Conservation (phyloP, 495 filamentous ascomycete genomes). For the Penicillium paxilli region DNA sequence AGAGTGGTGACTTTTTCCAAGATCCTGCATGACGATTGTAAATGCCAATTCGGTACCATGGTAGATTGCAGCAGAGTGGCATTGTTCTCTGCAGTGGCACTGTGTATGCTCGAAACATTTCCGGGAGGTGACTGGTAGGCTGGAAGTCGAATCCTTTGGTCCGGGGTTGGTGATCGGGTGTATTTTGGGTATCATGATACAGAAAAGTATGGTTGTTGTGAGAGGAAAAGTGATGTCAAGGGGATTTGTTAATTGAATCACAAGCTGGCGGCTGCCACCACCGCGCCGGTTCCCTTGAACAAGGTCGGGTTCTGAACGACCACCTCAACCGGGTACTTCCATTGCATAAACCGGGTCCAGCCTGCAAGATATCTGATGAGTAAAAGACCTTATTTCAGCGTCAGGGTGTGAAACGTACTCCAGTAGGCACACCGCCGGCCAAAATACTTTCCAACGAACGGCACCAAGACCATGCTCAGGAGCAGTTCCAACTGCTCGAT, state of each 20-base stretch:
- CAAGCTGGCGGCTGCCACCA: constrained; percentile 69
- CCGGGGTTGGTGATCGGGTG: not conserved
- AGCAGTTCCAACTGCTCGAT: constrained; percentile 91
- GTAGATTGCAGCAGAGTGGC: not conserved
- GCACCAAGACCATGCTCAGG: constrained; percentile 88
- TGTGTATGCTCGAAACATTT: not conserved
- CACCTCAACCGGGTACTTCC: constrained; percentile 72
- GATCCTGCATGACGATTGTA: not conserved
- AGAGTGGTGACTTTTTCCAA: not conserved
- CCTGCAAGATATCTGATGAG: constrained; percentile 38
- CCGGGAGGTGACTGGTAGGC: not conserved
- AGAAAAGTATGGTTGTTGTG: not conserved
- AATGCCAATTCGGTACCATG: not conserved
- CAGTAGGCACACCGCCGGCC: constrained; percentile 94
- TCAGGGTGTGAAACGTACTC: constrained; percentile 54
- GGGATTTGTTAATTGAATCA: constrained; percentile 38
- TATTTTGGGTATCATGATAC: not conserved
- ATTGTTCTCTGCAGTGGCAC: not conserved
- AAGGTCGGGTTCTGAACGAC: constrained; percentile 53
- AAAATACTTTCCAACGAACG: constrained; percentile 89
- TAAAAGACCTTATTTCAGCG: no score
- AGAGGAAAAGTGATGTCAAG: not conserved
- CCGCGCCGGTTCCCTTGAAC: constrained; percentile 68
- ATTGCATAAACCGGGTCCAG: constrained; percentile 74
- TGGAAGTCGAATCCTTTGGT: not conserved